Conservation (phyloP, 306 rosid species). For the Quercus parvula region DNA sequence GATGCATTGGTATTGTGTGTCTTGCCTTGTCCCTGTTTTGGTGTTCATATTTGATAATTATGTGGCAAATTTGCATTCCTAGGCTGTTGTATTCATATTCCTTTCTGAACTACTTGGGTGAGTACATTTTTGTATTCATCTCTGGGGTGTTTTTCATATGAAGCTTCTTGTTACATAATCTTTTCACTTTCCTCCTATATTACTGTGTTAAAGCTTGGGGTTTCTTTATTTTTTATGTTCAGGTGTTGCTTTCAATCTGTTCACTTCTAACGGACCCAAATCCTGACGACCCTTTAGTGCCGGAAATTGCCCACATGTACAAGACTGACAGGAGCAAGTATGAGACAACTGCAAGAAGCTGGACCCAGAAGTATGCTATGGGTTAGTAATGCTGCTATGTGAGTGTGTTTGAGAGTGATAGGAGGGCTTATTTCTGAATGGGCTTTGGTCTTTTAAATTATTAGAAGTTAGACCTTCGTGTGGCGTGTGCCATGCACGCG, state of each 20-base stretch:
- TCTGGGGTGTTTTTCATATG: not conserved
- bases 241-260: slow-evolving; percentile 71
- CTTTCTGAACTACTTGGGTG: not conserved
- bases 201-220: not conserved
- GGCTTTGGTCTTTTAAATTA: slow-evolving; percentile 13
- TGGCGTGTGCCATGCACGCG: not conserved
- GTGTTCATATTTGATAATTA: not conserved
- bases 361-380: slow-evolving; percentile 83
- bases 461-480: not conserved
- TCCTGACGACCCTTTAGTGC: slow-evolving; percentile 75
- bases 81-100: not conserved
- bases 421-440: slow-evolving; percentile 22
- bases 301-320: slow-evolving; percentile 79
- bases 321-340: slow-evolving; percentile 72
- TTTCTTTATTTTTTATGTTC: not conserved
- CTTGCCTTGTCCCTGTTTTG: not conserved
- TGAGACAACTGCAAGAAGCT: slow-evolving; percentile 77
- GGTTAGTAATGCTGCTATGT: slow-evolving; percentile 35
- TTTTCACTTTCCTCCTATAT: not conserved
- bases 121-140: too few species aligned
- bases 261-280: slow-evolving; percentile 72
- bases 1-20: not conserved
- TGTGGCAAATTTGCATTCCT: not conserved
- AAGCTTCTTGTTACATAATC: not conserved
- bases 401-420: slow-evolving; percentile 17